These are phyloP conservation scores for Colletotrichum sp. DNA, from an alignment of 2,329 filamentous ascomycete genomes.

Conservation along the genomic window DNA sequence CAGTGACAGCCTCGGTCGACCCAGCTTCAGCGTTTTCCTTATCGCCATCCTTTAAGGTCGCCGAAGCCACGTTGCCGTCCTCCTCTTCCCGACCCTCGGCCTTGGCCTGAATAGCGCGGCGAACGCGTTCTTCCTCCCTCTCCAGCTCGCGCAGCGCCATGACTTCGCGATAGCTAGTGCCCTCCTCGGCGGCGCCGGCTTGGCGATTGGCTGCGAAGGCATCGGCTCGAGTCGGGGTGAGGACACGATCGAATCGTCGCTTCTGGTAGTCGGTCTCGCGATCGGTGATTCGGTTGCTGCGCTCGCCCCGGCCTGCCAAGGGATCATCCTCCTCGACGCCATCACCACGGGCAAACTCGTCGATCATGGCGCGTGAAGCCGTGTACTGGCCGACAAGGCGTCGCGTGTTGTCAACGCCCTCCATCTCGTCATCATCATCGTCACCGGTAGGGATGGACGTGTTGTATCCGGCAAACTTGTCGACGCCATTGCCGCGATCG, in stretches of 20 bases:
- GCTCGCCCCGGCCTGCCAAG: conserved; percentile 79
- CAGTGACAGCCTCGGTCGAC: conserved; percentile 64
- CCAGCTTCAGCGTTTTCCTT: conserved; percentile 77
- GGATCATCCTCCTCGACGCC: conserved; percentile 94
- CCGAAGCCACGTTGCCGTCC: conserved; percentile 63
- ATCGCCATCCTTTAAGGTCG: conserved; percentile 75
- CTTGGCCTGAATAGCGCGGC: conserved; percentile 79
- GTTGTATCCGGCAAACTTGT: conserved; percentile 90
- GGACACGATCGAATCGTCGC: conserved; percentile 84
- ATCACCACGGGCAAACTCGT: conserved; percentile 85
- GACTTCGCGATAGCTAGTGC: conserved; percentile 83
- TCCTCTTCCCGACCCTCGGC: conserved; percentile 62
- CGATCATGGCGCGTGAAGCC: conserved; percentile 87
- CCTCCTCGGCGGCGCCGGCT: conserved; percentile 69
- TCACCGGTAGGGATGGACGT: conserved; percentile 83
- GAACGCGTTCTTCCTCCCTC: conserved; percentile 88
- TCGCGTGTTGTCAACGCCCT: conserved; percentile 72
- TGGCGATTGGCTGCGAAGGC: conserved; percentile 80
- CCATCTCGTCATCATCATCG: conserved; percentile 80
- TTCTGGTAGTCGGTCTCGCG: conserved; percentile 98
- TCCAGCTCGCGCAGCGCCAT: conserved; percentile 93
- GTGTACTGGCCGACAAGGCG: conserved; percentile 95
- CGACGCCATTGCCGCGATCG: conserved; percentile 72
- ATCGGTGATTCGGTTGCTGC: conserved; percentile 87
- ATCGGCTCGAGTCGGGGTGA: conserved; percentile 86